Evolutionary conservation across 306 rosid genomes (phyloP).

Genomic region (Pterocarpus macrocarpus): DNA sequence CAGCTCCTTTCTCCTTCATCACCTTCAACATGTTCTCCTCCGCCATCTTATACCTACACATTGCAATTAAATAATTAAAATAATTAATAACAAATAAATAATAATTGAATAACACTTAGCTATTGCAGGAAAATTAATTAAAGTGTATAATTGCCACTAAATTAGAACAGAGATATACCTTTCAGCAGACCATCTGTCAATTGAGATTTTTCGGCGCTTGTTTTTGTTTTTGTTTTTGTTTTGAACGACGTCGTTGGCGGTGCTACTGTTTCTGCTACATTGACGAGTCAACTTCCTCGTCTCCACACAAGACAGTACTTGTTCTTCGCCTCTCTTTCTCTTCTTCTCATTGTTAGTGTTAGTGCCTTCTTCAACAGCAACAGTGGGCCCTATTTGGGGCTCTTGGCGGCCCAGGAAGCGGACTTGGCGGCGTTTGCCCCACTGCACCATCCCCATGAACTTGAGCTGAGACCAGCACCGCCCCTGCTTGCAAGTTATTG

Average conservation of each 20-base stretch:
- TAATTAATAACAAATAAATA: no score
- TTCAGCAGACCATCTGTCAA: conserved; percentile 66
- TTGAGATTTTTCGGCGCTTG: conserved; percentile 51
- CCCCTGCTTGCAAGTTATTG: conserved; percentile 60
- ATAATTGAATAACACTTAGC: no score
- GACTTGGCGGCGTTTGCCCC: conserved; percentile 82
- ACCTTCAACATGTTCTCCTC: conserved; percentile 82
- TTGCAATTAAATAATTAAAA: not conserved
- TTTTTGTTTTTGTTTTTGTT: conserved; percentile 43
- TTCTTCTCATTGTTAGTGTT: conserved; percentile 20
- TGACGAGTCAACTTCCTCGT: conserved; percentile 45
- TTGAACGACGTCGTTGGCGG: not conserved
- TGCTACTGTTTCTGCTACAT: conserved; percentile 48
- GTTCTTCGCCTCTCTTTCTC: conserved; percentile 10
- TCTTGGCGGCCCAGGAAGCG: conserved; percentile 66
- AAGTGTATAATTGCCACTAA: no score
- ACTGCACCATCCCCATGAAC: conserved; percentile 71
- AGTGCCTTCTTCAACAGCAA: no score
- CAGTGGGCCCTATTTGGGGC: conserved; percentile 30
- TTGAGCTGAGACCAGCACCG: conserved; percentile 73
- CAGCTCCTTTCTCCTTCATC: conserved; percentile 75
- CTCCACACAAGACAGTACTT: conserved; percentile 30
- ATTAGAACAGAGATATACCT: conserved; percentile 33
- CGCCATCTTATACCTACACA: conserved; percentile 71
- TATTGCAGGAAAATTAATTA: no score